Evolutionary conservation across 2,329 filamentous ascomycete genomes (phyloP).

Genomic region (Beauveria brongniartii): DNA sequence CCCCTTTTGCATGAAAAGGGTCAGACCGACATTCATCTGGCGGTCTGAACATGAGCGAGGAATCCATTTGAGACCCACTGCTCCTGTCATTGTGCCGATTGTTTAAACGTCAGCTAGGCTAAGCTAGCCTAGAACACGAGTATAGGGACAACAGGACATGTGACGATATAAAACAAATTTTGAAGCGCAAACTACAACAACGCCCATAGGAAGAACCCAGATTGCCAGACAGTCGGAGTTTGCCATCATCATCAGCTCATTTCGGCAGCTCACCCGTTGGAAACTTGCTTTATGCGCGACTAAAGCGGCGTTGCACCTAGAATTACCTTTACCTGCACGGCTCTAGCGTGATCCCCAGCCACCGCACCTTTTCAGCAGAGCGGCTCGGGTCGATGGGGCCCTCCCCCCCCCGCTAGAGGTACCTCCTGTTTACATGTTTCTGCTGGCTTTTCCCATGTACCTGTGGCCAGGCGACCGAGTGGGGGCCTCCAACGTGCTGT

Average conservation of each 20-base stretch:
- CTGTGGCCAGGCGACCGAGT: no score
- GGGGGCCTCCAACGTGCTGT: neutral
- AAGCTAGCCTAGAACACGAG: neutral
- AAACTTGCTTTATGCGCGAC: neutral
- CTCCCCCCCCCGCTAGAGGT: neutral
- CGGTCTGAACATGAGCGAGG: constrained; percentile 4
- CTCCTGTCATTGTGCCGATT: constrained; percentile 11
- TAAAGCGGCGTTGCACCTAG: constrained; percentile 6
- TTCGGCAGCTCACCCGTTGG: neutral
- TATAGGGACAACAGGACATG: no score
- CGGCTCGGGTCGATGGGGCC: constrained; percentile 13
- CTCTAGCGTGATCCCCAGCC: constrained; percentile 12
- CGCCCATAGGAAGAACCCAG: no score
- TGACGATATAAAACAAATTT: no score
- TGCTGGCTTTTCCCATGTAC: no score
- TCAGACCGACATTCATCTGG: neutral
- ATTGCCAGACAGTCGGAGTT: no score
- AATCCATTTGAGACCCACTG: constrained; percentile 35
- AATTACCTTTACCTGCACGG: constrained; percentile 1
- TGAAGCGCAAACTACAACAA: no score
- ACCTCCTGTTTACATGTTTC: no score
- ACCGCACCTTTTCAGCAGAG: constrained; percentile 11
- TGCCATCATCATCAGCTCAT: neutral
- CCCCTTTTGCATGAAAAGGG: neutral
- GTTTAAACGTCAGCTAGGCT: neutral